Percentiles rank a stretch among this genome's conserved stretches.
phyloP scores from a whole-genome alignment of 2,329 filamentous ascomycete genomes.

The Myriosclerotinia curreyana region DNA sequence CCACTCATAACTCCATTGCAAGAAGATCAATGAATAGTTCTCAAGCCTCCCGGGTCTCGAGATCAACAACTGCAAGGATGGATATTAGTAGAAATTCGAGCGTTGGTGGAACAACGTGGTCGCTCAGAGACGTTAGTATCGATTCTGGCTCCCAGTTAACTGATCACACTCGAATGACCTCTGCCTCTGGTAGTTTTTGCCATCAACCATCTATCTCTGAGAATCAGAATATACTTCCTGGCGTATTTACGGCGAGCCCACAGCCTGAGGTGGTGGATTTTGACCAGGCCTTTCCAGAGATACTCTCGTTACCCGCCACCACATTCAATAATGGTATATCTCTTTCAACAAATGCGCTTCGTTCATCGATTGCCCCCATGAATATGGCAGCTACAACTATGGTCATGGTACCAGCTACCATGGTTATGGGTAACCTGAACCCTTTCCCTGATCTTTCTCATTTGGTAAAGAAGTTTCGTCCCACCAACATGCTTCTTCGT shows the following conservation, averaged over 20 bases:
- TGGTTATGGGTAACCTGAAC: not conserved
- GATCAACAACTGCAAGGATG: not conserved
- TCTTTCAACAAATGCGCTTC: not conserved
- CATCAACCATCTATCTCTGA: not conserved
- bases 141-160: not conserved
- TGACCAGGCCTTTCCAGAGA: not conserved
- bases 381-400: not conserved
- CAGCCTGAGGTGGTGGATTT: not conserved
- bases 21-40: not conserved
- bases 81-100: not conserved
- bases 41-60: not conserved
- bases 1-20: not conserved
- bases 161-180: not conserved
- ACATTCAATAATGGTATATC: not conserved
- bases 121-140: not conserved
- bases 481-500: conserved; percentile 19
- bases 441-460: not conserved
- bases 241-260: not conserved
- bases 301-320: not conserved
- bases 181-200: not conserved
- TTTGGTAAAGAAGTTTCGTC: conserved; percentile 9
- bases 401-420: not conserved
- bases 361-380: not conserved
- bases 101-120: not conserved
- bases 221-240: not conserved